Percentiles rank a stretch among this genome's conserved stretches.
phyloP scores from a whole-genome alignment of 805 yeast species.

The Nakazawaea wickerhamii region DNA sequence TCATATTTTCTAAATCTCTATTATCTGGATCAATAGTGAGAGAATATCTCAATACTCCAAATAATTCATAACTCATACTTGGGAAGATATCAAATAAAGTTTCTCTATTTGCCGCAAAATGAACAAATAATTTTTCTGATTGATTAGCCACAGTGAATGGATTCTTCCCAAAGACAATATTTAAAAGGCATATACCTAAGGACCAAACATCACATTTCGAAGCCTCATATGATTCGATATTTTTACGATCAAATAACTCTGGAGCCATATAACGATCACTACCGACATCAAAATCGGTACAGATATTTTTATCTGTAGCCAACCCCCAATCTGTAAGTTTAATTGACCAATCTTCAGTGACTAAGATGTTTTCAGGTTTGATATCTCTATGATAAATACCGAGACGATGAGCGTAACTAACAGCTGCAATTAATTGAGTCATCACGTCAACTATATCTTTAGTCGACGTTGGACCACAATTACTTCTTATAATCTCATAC shows the following conservation, averaged over 20 bases:
- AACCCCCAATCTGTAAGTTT: conserved; percentile 57
- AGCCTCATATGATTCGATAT: conserved; percentile 62
- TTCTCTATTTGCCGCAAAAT: conserved; percentile 83
- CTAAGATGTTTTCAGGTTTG: conserved; percentile 52
- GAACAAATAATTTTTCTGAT: conserved; percentile 75
- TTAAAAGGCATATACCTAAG: conserved; percentile 74
- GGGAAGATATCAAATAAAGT: conserved; percentile 89
- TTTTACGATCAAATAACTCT: conserved; percentile 62
- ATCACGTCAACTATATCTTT: conserved; percentile 52
- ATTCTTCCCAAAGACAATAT: conserved; percentile 81
- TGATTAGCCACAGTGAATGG: conserved; percentile 81
- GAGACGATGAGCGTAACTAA: conserved; percentile 43
- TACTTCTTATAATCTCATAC: conserved; percentile 68
- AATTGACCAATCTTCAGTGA: conserved; percentile 50
- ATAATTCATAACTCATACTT: conserved; percentile 79
- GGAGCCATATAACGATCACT: conserved; percentile 95
- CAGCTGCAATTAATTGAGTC: conserved; percentile 42
- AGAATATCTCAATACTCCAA: conserved; percentile 72
- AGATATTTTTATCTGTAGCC: conserved; percentile 46
- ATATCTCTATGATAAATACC: conserved; percentile 51
- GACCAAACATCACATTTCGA: conserved; percentile 88
- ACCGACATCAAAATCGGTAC: conserved; percentile 80
- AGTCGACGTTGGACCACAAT: conserved; percentile 55
- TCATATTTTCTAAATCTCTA: conserved; percentile 61
- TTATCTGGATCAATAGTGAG: conserved; percentile 84